These are phyloP conservation scores for Metarhizium robertsii DNA, from an alignment of 2,329 filamentous ascomycete species.

Conservation along the genomic window DNA sequence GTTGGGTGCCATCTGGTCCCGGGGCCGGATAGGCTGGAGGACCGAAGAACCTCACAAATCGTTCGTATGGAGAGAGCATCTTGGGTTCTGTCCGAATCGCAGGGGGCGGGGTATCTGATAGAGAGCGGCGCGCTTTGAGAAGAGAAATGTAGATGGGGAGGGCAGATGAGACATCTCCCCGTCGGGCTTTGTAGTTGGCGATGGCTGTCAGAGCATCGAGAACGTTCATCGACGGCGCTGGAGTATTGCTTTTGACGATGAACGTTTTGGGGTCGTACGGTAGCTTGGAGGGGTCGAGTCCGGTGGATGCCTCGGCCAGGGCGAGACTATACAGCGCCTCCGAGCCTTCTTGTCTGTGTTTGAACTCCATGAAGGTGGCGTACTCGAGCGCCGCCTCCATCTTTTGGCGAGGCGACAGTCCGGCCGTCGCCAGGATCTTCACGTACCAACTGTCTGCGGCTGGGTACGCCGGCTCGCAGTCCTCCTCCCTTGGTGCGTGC, in stretches of 20 bases:
- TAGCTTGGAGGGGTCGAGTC: constrained; percentile 30
- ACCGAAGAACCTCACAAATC: constrained; percentile 16
- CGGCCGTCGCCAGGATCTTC: constrained; percentile 70
- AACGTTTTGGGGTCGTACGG: constrained; percentile 53
- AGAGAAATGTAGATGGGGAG: constrained; percentile 81
- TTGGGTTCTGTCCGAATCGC: constrained; percentile 6
- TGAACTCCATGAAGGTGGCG: constrained; percentile 77
- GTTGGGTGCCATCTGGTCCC: constrained; percentile 58
- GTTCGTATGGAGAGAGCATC: constrained; percentile 10
- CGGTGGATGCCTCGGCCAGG: constrained; percentile 60
- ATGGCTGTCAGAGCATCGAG: constrained; percentile 67
- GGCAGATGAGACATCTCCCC: constrained; percentile 56
- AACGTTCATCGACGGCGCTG: constrained; percentile 60
- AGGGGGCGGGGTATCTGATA: constrained; percentile 26
- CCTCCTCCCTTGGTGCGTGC: constrained; percentile 60
- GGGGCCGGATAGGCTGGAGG: constrained; percentile 61
- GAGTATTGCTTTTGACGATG: constrained; percentile 50
- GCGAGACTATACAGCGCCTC: constrained; percentile 67
- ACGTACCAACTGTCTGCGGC: constrained; percentile 70
- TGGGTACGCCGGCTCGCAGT: constrained; percentile 62
- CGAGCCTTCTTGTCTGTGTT: constrained; percentile 54
- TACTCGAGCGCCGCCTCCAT: constrained; percentile 76
- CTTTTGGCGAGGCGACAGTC: constrained; percentile 69
- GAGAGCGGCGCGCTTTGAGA: constrained; percentile 65
- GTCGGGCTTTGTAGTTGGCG: constrained; percentile 66